Evolutionary conservation across 495 filamentous ascomycete species (phyloP).

Genomic region (Xylaria acuta): DNA sequence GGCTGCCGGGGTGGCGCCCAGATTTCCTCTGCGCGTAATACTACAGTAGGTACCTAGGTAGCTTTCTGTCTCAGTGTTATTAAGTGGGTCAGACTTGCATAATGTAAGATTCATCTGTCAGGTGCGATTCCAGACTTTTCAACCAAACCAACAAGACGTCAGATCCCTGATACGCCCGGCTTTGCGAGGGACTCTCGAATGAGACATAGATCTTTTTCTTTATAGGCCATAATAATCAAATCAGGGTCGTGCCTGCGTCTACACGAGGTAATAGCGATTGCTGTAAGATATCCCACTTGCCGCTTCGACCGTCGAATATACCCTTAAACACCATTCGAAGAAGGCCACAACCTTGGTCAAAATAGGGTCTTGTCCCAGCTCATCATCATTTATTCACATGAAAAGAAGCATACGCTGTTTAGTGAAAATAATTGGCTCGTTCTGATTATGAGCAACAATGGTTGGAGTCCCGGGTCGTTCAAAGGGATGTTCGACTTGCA

Average conservation of each 20-base stretch:
- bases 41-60: no score
- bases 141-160: not conserved
- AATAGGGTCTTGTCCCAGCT: not conserved
- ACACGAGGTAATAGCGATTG: not conserved
- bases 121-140: not conserved
- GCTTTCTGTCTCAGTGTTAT: not conserved
- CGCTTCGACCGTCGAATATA: not conserved
- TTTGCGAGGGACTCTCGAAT: not conserved
- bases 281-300: not conserved
- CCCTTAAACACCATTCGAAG: no score
- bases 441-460: constrained; percentile 7
- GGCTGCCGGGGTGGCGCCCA: no score
- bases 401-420: not conserved
- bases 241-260: not conserved
- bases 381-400: not conserved
- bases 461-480: constrained; percentile 32
- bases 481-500: constrained; percentile 30
- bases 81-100: not conserved
- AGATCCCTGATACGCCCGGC: not conserved
- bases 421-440: not conserved
- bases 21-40: no score
- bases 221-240: not conserved
- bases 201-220: not conserved
- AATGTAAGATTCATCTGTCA: not conserved
- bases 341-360: not conserved